These are phyloP conservation scores for Dorcoceras hygrometricum DNA, from an alignment of 257 asterid species.

Conservation along the genomic window DNA sequence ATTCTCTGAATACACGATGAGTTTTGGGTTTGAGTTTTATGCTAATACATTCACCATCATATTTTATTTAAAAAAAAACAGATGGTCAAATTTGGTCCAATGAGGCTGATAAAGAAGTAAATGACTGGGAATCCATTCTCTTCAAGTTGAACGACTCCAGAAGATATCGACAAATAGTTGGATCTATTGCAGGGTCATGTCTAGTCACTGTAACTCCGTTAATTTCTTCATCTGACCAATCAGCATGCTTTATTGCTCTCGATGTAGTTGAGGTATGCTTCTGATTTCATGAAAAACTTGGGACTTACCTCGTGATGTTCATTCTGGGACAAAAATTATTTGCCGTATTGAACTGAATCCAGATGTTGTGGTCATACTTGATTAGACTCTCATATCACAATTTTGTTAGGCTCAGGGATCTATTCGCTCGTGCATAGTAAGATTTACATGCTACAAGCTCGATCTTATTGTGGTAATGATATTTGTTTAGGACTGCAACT, in stretches of 20 bases:
- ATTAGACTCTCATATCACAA: not conserved
- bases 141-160: slow-evolving; percentile 67
- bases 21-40: slow-evolving; percentile 3
- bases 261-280: slow-evolving; percentile 64
- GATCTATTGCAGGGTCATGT: slow-evolving; percentile 85
- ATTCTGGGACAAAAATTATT: not conserved
- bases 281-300: slow-evolving; percentile 1
- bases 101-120: slow-evolving; percentile 37
- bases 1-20: slow-evolving; percentile 1
- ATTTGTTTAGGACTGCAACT: not conserved
- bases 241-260: slow-evolving; percentile 70
- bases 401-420: not conserved
- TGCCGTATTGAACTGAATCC: not conserved
- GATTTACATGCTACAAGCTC: not conserved
- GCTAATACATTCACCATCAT: not conserved
- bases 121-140: slow-evolving; percentile 67
- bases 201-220: slow-evolving; percentile 72
- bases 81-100: slow-evolving; percentile 26
- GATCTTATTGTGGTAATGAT: not conserved
- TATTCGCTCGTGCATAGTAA: not conserved
- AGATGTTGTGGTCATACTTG: not conserved
- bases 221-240: slow-evolving; percentile 69
- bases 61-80: slow-evolving; percentile 25
- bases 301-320: not conserved
- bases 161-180: slow-evolving; percentile 76